phyloP scores from a whole-genome alignment of 106 monocot species.

The Xerophyta viscosa region DNA sequence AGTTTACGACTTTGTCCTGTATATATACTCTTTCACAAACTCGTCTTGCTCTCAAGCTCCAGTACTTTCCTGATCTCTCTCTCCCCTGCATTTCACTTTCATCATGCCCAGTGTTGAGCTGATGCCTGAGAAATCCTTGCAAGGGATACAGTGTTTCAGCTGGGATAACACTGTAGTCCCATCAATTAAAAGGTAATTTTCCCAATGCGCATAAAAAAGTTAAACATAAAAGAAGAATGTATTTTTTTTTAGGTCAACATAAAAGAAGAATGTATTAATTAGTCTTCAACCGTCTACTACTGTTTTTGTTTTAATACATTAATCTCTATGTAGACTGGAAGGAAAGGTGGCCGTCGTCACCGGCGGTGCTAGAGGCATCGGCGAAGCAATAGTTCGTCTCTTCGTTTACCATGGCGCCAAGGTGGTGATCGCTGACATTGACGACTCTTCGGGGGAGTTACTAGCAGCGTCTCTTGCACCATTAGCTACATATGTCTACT shows the following conservation, averaged over 20 bases:
- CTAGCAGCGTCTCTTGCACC: constrained; percentile 8
- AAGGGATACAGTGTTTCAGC: constrained; percentile 3
- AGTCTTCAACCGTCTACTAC: too few species aligned
- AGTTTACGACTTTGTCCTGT: too few species aligned
- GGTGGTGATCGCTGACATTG: constrained; percentile 7
- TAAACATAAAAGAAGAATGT: too few species aligned
- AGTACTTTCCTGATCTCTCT: background rate
- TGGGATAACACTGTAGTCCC: constrained; percentile 1
- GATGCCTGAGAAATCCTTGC: constrained; percentile 8
- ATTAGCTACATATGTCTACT: constrained; percentile 2
- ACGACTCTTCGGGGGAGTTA: constrained; percentile 5
- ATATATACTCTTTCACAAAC: too few species aligned
- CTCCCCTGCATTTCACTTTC: background rate
- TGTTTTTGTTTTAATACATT: too few species aligned
- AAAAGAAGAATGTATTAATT: too few species aligned
- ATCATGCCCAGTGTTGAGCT: background rate
- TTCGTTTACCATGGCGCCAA: constrained; percentile 2
- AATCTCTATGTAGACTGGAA: constrained; percentile 5
- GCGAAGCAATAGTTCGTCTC: constrained; percentile 6
- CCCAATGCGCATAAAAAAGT: too few species aligned
- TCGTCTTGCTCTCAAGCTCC: too few species aligned
- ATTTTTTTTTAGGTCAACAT: too few species aligned
- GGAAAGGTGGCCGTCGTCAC: constrained; percentile 4
- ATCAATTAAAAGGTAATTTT: constrained; percentile 4
- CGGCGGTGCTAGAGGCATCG: constrained; percentile 6